A percentile compares a stretch with the other conserved stretches of the same genome.
phyloP scores from a whole-genome alignment of 2,329 filamentous ascomycete species.

The Pseudogymnoascus sp. region DNA sequence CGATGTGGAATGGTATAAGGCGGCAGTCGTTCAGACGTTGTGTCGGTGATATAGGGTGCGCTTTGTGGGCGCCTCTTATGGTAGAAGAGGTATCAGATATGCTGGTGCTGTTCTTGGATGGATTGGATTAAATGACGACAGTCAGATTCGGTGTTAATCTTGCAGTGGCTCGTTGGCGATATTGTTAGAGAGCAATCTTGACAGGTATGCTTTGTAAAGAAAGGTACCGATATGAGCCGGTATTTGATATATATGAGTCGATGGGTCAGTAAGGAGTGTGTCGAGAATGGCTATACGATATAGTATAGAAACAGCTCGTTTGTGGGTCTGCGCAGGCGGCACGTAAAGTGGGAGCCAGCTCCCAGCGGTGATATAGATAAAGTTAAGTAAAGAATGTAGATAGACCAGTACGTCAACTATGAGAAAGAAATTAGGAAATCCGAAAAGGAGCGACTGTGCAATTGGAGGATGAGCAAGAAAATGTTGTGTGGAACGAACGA shows the following conservation, averaged over 20 bases:
- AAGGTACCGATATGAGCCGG: constrained; percentile 28
- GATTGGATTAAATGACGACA: neutral
- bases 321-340: constrained; percentile 28
- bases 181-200: constrained; percentile 6
- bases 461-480: constrained; percentile 29
- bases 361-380: constrained; percentile 39
- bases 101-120: neutral
- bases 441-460: constrained; percentile 44
- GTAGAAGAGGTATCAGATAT: neutral
- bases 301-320: constrained; percentile 37
- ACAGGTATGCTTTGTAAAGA: constrained; percentile 19
- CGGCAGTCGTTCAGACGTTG: neutral
- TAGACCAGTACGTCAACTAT: constrained; percentile 14
- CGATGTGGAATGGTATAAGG: neutral
- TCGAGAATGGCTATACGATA: constrained; percentile 33
- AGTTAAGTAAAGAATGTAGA: constrained; percentile 11
- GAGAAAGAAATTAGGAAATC: constrained; percentile 35
- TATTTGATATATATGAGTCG: constrained; percentile 13
- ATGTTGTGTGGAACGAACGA: constrained; percentile 35
- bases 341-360: constrained; percentile 47
- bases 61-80: neutral
- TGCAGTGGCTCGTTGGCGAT: constrained; percentile 13
- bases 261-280: constrained; percentile 30
- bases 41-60: neutral
- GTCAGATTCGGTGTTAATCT: neutral